phyloP scores from a whole-genome alignment of 2,329 filamentous ascomycete genomes.

The Trichophyton verrucosum region DNA sequence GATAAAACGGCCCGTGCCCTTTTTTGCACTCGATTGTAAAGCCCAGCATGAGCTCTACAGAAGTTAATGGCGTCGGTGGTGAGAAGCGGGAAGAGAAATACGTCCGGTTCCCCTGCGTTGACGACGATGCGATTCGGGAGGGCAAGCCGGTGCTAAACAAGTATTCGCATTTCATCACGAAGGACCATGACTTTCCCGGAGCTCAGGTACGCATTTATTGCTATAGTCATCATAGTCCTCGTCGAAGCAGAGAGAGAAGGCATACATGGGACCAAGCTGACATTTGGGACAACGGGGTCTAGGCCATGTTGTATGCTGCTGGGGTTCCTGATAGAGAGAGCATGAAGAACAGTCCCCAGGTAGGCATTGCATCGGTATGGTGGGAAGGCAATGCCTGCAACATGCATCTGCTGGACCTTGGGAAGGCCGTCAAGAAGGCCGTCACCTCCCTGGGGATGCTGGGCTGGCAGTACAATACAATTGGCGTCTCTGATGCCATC shows the following conservation, averaged over 20 bases:
- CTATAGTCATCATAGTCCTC: not conserved
- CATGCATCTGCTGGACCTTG: constrained; percentile 65
- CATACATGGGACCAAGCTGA: not conserved
- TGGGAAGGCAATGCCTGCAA: constrained; percentile 98
- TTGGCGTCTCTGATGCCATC: constrained; percentile 82
- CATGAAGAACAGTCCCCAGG: constrained; percentile 84
- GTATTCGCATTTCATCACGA: constrained; percentile 72
- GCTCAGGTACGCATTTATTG: constrained; percentile 52
- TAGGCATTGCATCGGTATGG: constrained; percentile 86
- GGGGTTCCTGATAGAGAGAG: constrained; percentile 70
- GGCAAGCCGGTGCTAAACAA: constrained; percentile 62
- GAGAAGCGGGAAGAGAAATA: constrained; percentile 37
- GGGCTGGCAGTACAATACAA: constrained; percentile 87
- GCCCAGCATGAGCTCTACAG: constrained; percentile 2
- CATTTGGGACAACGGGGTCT: not conserved
- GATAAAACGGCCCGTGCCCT: not conserved
- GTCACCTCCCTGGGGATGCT: constrained; percentile 76
- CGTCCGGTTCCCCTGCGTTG: constrained; percentile 45
- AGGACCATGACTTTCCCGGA: constrained; percentile 78
- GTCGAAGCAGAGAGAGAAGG: not conserved
- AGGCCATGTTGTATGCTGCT: constrained; percentile 92
- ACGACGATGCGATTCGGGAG: constrained; percentile 40
- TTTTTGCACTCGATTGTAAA: constrained; percentile 1
- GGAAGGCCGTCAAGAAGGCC: constrained; percentile 72
- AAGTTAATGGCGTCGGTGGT: not conserved